Percentiles rank a stretch among this genome's conserved stretches.
Conservation (phyloP, 208 protist species). For the Crithidia fasciculata region DNA sequence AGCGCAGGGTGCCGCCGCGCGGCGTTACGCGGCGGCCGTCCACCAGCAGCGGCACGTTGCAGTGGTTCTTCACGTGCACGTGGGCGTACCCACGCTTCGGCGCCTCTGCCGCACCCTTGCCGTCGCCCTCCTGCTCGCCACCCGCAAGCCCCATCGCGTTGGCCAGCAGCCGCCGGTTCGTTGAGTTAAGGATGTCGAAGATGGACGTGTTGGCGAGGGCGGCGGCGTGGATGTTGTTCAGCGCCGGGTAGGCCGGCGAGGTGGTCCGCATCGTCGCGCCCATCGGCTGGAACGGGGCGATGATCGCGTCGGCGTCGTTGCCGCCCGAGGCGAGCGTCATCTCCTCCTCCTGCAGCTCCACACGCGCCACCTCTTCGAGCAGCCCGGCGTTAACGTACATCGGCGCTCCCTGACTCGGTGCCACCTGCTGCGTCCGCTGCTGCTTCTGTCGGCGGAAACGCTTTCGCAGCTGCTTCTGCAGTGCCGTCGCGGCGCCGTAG, state of each 20-base stretch:
- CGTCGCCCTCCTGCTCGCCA: conserved; percentile 1
- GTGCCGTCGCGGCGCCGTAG: conserved; percentile 48
- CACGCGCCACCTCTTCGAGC: conserved; percentile 26
- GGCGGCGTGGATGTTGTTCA: conserved; percentile 16
- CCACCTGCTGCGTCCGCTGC: conserved; percentile 32
- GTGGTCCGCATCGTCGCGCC: background rate
- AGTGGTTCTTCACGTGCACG: conserved; percentile 64
- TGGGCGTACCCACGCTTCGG: conserved; percentile 41
- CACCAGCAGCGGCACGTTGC: conserved; percentile 43
- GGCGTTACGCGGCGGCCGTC: conserved; percentile 39
- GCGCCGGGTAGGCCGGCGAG: conserved; percentile 8
- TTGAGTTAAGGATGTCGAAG: conserved; percentile 35
- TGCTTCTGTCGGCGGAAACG: conserved; percentile 47
- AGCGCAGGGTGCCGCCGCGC: conserved; percentile 49
- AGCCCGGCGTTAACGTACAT: conserved; percentile 40
- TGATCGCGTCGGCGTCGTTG: background rate
- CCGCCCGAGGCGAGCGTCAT: background rate
- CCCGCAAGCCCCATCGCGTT: background rate
- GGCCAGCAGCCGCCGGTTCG: conserved; percentile 15
- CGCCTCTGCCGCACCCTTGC: background rate
- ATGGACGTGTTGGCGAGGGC: conserved; percentile 27
- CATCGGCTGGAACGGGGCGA: conserved; percentile 21
- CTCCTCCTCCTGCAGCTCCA: conserved; percentile 31
- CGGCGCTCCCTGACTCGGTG: conserved; percentile 33
- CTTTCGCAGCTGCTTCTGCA: conserved; percentile 69